phyloP scores from a whole-genome alignment of 2,329 filamentous ascomycete species.

The Diaporthe amygdali region DNA sequence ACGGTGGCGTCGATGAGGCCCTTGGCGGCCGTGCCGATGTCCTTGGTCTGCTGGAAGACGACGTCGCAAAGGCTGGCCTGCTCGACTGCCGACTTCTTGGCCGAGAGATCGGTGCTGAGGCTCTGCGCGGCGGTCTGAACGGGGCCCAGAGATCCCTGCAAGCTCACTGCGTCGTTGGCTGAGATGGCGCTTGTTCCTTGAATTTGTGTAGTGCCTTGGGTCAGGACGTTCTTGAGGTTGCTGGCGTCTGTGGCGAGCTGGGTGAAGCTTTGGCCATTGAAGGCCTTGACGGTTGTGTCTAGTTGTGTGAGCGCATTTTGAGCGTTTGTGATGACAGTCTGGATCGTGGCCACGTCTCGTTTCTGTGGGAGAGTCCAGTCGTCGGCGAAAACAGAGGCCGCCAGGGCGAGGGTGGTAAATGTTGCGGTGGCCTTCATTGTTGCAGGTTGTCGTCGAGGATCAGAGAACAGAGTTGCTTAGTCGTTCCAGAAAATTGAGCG shows the following conservation, averaged over 20 bases:
- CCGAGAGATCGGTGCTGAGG: conserved; percentile 33
- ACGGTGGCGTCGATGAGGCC: conserved; percentile 37
- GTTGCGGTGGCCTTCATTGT: conserved; percentile 22
- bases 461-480: background rate
- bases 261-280: conserved; percentile 30
- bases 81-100: conserved; percentile 34
- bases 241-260: conserved; percentile 31
- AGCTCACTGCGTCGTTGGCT: conserved; percentile 26
- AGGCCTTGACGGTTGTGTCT: conserved; percentile 36
- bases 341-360: conserved; percentile 31
- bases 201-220: conserved; percentile 17
- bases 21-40: conserved; percentile 32
- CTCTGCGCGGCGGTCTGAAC: conserved; percentile 33
- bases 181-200: conserved; percentile 13
- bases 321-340: conserved; percentile 30
- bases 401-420: conserved; percentile 30
- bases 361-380: conserved; percentile 27
- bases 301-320: conserved; percentile 33
- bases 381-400: conserved; percentile 28
- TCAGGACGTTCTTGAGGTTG: conserved; percentile 31
- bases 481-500: background rate
- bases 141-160: conserved; percentile 23
- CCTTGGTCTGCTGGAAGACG: conserved; percentile 31
- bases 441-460: conserved; percentile 17
- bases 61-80: conserved; percentile 35